A percentile compares a stretch with the other conserved stretches of the same genome.
Conservation (phyloP, 352 stramenopile genomes). For the Globisporangium alternatum region DNA sequence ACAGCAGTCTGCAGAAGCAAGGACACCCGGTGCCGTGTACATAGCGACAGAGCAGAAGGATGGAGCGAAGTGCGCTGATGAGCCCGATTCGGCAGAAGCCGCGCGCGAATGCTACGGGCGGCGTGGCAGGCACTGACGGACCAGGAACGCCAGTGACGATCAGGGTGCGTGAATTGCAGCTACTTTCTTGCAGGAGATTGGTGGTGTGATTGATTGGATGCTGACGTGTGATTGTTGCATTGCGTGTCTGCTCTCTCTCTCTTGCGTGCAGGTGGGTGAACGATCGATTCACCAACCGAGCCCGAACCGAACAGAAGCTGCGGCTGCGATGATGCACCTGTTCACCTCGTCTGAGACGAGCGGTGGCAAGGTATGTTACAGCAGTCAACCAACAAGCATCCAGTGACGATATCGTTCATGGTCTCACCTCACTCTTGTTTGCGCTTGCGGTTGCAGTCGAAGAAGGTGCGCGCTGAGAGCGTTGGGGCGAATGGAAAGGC, state of each 20-base stretch:
- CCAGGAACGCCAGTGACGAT: constrained; percentile 25
- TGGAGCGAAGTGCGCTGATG: constrained; percentile 38
- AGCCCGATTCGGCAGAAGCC: constrained; percentile 34
- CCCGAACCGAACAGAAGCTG: constrained; percentile 74
- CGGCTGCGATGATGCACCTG: constrained; percentile 77
- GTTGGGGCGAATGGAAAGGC: constrained; percentile 29
- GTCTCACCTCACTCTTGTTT: constrained; percentile 7
- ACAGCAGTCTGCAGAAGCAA: not conserved
- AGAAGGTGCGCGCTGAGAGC: constrained; percentile 16
- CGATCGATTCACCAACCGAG: constrained; percentile 63
- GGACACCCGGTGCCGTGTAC: not conserved
- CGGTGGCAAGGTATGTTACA: constrained; percentile 15
- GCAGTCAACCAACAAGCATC: not conserved
- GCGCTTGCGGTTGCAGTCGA: not conserved
- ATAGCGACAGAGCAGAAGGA: constrained; percentile 10
- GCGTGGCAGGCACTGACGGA: constrained; percentile 7
- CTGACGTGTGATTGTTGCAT: not conserved
- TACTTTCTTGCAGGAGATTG: not conserved
- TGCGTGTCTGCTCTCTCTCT: not conserved
- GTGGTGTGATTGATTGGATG: not conserved
- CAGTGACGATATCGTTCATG: not conserved
- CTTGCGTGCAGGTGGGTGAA: constrained; percentile 15
- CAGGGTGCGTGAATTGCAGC: constrained; percentile 1
- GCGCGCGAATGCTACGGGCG: constrained; percentile 1
- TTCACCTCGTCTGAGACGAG: constrained; percentile 38